Base-by-base conservation (phyloP, 352 stramenopile genomes). In the Phytophthora hybrid region DNA sequence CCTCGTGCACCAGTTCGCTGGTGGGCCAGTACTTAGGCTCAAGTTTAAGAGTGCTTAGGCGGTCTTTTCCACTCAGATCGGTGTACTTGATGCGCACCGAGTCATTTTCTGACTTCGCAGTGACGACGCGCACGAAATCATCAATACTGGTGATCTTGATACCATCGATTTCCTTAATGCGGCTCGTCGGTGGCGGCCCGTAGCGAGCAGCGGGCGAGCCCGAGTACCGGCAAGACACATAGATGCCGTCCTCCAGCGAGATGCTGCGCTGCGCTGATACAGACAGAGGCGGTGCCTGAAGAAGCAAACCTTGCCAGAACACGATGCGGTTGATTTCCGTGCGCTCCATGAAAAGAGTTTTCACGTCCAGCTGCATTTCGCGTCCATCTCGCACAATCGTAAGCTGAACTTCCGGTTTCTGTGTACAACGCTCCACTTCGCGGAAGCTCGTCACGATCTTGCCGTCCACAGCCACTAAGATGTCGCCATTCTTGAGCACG, bases 21-120 rank as follows among this genome's bases (percentile, higher is more conserved):
- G 93, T 97, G 21, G 91, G 92, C 91, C 91, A 98, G 76, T 97
- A 97, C 73, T 92, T 92, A 3, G 92, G 90, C 75, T 97, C 91
- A 31, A 94, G 80, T 79, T 97, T 97, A 16, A 98, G 76, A 10
- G 91, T 97, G 60, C 88, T 93, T 13, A 97, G 74, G n/a, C 86
- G 84, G 32, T 94, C 80, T 64, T 97, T 97, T 31, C 90, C 90
- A 26, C 90, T 90, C 41, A 98, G 78, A 55, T 96, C 88, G n/a
- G 89, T 91, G 71, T 95, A 97, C 70, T 97, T 97, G 78, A 98
- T 90, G 49, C 94, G 92, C 46, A 97, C 85, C 39, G 90, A 94
- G 73, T 93, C 87, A 14, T 80, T 84, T 29, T 87, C 84, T 19
- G 82, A 80, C 41, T 87, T 87, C 9, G 62, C 66, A 26, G 59